These are phyloP conservation scores for Saposhnikovia divaricata DNA, from an alignment of 129 eudicot species.

Conservation along the genomic window DNA sequence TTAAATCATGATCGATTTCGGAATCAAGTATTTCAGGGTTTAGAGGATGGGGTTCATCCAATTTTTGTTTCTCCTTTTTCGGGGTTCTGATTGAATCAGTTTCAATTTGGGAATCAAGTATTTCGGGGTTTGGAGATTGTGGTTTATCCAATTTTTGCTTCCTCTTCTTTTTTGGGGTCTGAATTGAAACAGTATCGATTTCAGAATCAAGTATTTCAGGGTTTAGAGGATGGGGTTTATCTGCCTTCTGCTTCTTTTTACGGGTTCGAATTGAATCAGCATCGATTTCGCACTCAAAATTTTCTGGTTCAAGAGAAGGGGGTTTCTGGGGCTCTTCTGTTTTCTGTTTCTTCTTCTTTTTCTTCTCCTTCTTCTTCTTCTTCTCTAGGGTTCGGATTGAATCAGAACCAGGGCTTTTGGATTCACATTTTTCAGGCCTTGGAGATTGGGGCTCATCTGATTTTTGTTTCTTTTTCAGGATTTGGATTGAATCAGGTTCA, in stretches of 20 bases:
- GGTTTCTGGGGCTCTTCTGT: background rate
- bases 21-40: background rate
- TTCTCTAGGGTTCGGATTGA: background rate
- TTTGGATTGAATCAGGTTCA: background rate
- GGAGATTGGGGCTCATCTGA: background rate
- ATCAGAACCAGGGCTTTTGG: too few species aligned
- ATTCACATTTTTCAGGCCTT: background rate
- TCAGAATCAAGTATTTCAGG: background rate
- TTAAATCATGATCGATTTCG: background rate
- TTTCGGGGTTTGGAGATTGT: background rate
- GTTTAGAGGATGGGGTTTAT: background rate
- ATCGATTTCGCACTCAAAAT: too few species aligned
- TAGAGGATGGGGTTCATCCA: background rate
- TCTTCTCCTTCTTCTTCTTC: background rate
- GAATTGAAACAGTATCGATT: background rate
- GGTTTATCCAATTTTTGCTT: background rate
- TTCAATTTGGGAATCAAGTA: conserved; percentile 8
- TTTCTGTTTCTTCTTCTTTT: background rate
- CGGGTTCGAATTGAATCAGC: background rate
- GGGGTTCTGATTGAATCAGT: conserved; percentile 31
- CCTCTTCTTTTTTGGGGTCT: background rate
- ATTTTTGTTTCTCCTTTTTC: background rate
- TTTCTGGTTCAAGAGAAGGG: background rate
- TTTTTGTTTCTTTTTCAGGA: too few species aligned
- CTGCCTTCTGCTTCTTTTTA: background rate